Conservation (phyloP, 2,329 filamentous ascomycete genomes). For the Apiospora saccharicola region DNA sequence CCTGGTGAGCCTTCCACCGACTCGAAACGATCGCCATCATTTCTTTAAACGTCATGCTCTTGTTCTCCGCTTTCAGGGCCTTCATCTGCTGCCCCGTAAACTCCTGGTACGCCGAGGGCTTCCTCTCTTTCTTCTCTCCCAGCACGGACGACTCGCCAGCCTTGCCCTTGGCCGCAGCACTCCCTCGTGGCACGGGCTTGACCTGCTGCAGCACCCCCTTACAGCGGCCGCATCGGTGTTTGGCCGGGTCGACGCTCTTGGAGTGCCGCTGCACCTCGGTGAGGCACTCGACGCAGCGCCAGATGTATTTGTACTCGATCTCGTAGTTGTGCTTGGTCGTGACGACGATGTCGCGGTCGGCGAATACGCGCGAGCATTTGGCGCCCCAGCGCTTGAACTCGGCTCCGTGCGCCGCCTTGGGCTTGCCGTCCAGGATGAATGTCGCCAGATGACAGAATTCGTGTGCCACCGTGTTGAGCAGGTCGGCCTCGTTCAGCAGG, state of each 20-base stretch:
- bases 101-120: constrained; percentile 58
- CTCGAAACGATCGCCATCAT: constrained; percentile 70
- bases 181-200: constrained; percentile 73
- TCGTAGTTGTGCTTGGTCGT: constrained; percentile 90
- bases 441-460: constrained; percentile 96
- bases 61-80: constrained; percentile 36
- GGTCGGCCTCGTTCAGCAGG: constrained; percentile 76
- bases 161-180: constrained; percentile 20
- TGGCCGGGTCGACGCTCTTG: constrained; percentile 77
- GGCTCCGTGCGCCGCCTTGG: constrained; percentile 79
- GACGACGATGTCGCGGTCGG: constrained; percentile 71
- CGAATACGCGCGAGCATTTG: constrained; percentile 64
- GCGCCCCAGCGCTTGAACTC: constrained; percentile 82
- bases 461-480: constrained; percentile 92
- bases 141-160: neutral
- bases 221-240: constrained; percentile 81
- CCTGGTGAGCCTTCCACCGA: constrained; percentile 66
- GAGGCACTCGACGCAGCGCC: constrained; percentile 76
- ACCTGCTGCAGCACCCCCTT: constrained; percentile 75
- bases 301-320: constrained; percentile 92
- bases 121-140: constrained; percentile 23
- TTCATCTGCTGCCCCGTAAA: constrained; percentile 47
- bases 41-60: constrained; percentile 60
- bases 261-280: constrained; percentile 83
- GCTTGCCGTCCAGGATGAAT: constrained; percentile 83